These are phyloP conservation scores for Takakia lepidozioides DNA, from an alignment of 225 moss, liverwort and hornwort genomes.

Conservation along the genomic window DNA sequence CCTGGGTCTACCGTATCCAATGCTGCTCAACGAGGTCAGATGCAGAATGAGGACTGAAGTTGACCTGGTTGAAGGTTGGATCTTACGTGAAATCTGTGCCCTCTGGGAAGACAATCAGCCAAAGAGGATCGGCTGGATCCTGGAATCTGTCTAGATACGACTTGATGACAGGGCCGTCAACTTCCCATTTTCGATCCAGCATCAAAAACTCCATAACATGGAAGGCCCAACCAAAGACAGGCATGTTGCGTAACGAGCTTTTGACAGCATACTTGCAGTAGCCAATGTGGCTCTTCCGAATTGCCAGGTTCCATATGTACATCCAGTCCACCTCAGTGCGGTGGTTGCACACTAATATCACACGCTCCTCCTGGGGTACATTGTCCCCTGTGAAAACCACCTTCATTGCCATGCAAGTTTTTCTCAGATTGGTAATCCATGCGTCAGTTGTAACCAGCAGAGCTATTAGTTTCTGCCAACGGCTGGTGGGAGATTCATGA, in stretches of 20 bases:
- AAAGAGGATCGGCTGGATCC: constrained; percentile 66
- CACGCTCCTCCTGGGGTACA: constrained; percentile 70
- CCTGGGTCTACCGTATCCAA: too few relatives aligned
- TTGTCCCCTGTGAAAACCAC: constrained; percentile 88
- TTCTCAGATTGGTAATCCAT: constrained; percentile 1
- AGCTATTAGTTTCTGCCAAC: too few relatives aligned
- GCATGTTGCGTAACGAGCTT: constrained; percentile 78
- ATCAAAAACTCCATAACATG: constrained; percentile 81
- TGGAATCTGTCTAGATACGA: constrained; percentile 70
- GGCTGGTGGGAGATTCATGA: too few relatives aligned
- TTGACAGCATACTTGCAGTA: constrained; percentile 87
- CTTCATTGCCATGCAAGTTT: constrained; percentile 27
- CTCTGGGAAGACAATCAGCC: constrained; percentile 95
- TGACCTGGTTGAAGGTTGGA: too few relatives aligned
- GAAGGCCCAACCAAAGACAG: constrained; percentile 98
- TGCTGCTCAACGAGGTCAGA: too few relatives aligned
- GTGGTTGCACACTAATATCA: constrained; percentile 95
- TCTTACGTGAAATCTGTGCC: constrained; percentile 98
- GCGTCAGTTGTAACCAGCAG: too few relatives aligned
- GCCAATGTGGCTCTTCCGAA: constrained; percentile 73
- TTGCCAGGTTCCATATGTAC: constrained; percentile 96
- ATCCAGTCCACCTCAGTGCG: constrained; percentile 99
- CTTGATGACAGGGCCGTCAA: constrained; percentile 62
- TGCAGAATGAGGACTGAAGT: too few relatives aligned
- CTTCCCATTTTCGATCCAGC: constrained; percentile 83